Evolutionary conservation across 345 rosid species (phyloP).

Genomic region (Murraya koenigii): DNA sequence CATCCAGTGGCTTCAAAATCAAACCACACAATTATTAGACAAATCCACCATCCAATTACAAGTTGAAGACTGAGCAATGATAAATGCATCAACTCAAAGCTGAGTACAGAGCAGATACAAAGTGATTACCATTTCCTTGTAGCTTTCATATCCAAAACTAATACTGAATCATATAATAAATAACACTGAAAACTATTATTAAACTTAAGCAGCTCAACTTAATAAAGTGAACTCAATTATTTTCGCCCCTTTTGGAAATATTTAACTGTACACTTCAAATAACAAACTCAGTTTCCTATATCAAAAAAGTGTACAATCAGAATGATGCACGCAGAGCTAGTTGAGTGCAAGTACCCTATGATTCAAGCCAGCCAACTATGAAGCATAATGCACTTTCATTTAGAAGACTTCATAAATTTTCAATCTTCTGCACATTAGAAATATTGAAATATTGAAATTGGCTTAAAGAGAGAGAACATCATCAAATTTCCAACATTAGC

Average conservation of each 20-base stretch:
- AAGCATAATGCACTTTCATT: background rate
- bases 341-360: background rate
- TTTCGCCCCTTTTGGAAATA: background rate
- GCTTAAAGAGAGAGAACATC: background rate
- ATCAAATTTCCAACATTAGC: background rate
- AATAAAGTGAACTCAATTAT: background rate
- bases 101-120: background rate
- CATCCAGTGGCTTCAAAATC: background rate
- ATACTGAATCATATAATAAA: background rate
- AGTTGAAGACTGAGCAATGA: background rate
- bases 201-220: background rate
- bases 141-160: background rate
- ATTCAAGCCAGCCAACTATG: background rate
- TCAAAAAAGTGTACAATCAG: background rate
- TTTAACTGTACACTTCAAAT: background rate
- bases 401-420: background rate
- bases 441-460: background rate
- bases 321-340: background rate
- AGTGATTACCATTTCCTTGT: background rate
- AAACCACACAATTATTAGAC: background rate
- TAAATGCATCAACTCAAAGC: background rate
- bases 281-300: background rate
- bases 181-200: background rate
- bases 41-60: background rate
- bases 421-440: background rate